phyloP scores from a whole-genome alignment of 257 asterid species.

The Przewalskia tangutica region DNA sequence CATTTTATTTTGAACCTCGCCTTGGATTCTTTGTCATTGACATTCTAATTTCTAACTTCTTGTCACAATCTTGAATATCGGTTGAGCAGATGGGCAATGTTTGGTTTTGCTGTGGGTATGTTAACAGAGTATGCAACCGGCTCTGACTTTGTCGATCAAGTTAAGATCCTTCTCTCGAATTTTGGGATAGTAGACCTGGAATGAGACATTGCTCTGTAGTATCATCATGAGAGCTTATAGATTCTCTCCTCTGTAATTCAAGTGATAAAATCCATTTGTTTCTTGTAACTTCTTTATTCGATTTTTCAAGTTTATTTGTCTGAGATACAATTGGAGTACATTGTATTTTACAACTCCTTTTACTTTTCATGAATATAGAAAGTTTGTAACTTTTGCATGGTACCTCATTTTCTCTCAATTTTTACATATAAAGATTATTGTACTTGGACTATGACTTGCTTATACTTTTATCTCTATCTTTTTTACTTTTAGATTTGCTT shows the following conservation, averaged over 20 bases:
- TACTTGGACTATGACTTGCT: too few relatives aligned
- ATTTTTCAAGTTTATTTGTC: background rate
- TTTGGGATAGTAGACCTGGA: conserved; percentile 88
- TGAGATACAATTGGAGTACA: background rate
- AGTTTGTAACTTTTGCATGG: background rate
- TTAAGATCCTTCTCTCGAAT: conserved; percentile 90
- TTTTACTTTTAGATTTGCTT: too few relatives aligned
- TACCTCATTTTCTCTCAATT: background rate
- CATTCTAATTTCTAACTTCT: background rate
- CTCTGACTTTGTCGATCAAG: conserved; percentile 91
- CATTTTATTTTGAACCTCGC: background rate
- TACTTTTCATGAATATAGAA: background rate
- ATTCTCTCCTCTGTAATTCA: background rate
- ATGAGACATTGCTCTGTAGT: conserved; percentile 13
- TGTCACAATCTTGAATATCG: background rate
- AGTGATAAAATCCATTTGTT: background rate
- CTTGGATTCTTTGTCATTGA: background rate
- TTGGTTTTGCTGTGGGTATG: conserved; percentile 95
- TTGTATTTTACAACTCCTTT: background rate
- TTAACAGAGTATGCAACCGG: conserved; percentile 96
- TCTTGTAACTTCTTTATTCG: background rate
- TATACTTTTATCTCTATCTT: too few relatives aligned
- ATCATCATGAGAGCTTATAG: background rate
- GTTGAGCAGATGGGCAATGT: conserved; percentile 96
- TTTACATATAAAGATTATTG: background rate